Conservation (phyloP, 2,329 filamentous ascomycete species). For the Sporothrix phasma region DNA sequence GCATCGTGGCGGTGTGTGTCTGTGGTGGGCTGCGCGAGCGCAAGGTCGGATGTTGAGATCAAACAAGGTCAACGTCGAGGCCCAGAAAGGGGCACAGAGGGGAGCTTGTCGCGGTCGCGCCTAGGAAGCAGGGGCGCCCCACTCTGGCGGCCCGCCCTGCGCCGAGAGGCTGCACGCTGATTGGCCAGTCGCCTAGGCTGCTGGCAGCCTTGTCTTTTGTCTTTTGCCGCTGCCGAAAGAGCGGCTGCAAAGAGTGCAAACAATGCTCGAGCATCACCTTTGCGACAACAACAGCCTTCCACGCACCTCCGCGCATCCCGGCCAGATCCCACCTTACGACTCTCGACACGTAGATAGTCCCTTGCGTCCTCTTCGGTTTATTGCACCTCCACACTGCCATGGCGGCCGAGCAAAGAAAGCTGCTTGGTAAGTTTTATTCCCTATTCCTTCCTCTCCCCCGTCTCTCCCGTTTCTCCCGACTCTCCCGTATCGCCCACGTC, state of each 20-base stretch:
- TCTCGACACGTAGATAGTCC: neutral
- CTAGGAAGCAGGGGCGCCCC: neutral
- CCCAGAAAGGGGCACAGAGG: neutral
- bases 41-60: neutral
- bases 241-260: neutral
- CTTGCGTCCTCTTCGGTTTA: neutral
- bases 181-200: neutral
- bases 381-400: constrained; percentile 36
- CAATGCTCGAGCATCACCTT: neutral
- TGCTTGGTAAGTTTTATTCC: constrained; percentile 53
- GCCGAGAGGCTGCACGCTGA: neutral
- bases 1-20: neutral
- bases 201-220: constrained; percentile 4
- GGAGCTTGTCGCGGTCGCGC: neutral
- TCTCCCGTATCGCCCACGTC: neutral
- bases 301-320: no score
- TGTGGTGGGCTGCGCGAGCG: neutral
- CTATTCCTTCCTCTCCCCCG: no score
- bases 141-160: neutral
- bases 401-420: constrained; percentile 95
- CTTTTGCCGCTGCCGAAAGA: constrained; percentile 4
- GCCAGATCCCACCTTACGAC: neutral
- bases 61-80: no score
- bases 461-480: neutral
- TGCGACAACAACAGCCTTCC: neutral